Evolutionary conservation across 116 monocot genomes (phyloP).

Genomic region (Phalaenopsis hybrid): DNA sequence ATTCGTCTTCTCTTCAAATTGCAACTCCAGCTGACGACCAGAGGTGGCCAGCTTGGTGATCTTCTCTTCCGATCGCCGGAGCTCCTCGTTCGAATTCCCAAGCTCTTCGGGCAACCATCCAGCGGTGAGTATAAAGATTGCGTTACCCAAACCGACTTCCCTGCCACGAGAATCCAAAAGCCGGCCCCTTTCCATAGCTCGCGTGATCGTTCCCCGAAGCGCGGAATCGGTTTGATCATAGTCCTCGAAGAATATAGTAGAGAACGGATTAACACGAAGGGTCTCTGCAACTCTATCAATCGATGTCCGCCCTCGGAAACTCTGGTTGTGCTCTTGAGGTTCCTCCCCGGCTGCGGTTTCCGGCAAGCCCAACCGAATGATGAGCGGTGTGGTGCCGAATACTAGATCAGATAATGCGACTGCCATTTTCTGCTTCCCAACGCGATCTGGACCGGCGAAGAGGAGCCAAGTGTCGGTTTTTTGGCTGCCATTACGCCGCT

Average conservation of each 20-base stretch:
- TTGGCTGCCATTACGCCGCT: constrained; percentile 12
- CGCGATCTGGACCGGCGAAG: constrained; percentile 56
- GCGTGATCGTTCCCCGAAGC: constrained; percentile 22
- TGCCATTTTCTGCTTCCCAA: constrained; percentile 64
- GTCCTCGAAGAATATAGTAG: constrained; percentile 51
- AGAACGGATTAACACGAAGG: constrained; percentile 45
- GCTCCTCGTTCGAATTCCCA: constrained; percentile 10
- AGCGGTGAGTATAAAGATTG: constrained; percentile 39
- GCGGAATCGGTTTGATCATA: constrained; percentile 34
- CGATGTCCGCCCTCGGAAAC: constrained; percentile 37
- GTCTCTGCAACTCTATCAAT: constrained; percentile 39
- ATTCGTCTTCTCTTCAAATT: constrained; percentile 13
- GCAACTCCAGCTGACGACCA: constrained; percentile 30
- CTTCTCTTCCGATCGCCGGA: constrained; percentile 28
- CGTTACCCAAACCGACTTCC: constrained; percentile 42
- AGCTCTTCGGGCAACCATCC: constrained; percentile 33
- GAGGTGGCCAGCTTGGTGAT: constrained; percentile 13
- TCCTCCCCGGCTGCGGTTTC: neutral
- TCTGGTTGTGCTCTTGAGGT: constrained; percentile 13
- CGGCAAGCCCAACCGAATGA: constrained; percentile 13
- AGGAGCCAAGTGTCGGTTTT: constrained; percentile 77
- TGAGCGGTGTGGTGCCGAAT: constrained; percentile 20
- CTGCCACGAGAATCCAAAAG: constrained; percentile 47
- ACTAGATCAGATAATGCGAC: constrained; percentile 44
- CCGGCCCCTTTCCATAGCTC: constrained; percentile 47